Evolutionary conservation across 345 rosid species (phyloP).

Genomic region (Eucalyptus sideroxylon): DNA sequence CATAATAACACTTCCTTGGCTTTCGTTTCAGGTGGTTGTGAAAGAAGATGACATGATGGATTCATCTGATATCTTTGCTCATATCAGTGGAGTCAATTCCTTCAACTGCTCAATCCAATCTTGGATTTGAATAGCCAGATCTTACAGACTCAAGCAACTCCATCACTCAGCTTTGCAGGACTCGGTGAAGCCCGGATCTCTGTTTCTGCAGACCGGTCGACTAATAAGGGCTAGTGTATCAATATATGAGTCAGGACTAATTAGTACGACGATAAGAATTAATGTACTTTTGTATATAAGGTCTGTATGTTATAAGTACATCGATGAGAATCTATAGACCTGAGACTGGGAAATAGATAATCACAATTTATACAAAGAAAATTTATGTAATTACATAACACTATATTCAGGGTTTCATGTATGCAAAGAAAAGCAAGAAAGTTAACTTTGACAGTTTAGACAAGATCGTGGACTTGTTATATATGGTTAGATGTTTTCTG

Average conservation of each 20-base stretch:
- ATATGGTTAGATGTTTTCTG: not conserved
- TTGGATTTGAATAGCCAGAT: conserved; percentile 42
- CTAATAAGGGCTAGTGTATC: not conserved
- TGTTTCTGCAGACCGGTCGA: not conserved
- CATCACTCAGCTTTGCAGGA: not conserved
- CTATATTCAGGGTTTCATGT: not conserved
- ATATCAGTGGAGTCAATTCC: conserved; percentile 66
- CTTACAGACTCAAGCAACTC: not conserved
- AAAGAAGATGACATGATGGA: conserved; percentile 64
- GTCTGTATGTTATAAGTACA: not conserved
- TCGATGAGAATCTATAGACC: not conserved
- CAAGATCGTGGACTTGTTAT: not conserved
- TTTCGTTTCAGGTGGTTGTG: conserved; percentile 34
- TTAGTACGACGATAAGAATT: not conserved
- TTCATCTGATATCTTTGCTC: conserved; percentile 74
- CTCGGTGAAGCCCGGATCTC: not conserved
- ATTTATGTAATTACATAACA: not conserved
- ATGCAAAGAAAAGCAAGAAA: not conserved
- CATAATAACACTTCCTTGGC: not conserved
- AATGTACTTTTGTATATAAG: not conserved
- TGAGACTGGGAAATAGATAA: not conserved
- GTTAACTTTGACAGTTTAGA: not conserved
- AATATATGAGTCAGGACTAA: not conserved
- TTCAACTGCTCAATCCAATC: conserved; percentile 79
- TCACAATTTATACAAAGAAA: not conserved